A percentile compares a stretch with the other conserved stretches of the same genome.
Conservation (phyloP, 2,329 filamentous ascomycete genomes). For the Aspergillus bombycis region DNA sequence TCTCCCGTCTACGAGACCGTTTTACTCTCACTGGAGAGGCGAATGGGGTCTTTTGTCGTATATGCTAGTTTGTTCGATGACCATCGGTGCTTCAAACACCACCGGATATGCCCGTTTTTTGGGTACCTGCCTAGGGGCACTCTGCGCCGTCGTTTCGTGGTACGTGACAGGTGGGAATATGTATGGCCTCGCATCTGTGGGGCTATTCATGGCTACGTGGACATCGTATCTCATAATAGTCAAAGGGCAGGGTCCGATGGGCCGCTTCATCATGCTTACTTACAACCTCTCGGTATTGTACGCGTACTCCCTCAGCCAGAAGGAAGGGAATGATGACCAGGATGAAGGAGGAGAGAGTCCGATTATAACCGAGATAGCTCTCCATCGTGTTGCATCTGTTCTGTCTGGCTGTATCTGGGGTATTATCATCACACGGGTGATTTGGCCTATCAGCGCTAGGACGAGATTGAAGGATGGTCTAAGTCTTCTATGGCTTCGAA, state of each 20-base stretch:
- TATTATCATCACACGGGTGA: conserved; percentile 80
- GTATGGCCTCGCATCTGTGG: conserved; percentile 74
- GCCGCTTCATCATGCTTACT: conserved; percentile 89
- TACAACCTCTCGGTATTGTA: conserved; percentile 96
- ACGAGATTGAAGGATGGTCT: conserved; percentile 87
- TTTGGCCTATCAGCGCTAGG: conserved; percentile 93
- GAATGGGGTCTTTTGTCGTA: conserved; percentile 97
- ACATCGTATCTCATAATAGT: conserved; percentile 91
- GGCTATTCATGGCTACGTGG: conserved; percentile 77
- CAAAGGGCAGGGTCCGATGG: conserved; percentile 82
- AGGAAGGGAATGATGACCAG: conserved; percentile 76
- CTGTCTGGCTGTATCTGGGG: conserved; percentile 89
- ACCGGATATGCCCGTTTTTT: conserved; percentile 84
- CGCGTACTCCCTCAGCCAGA: conserved; percentile 83
- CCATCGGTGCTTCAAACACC: conserved; percentile 92
- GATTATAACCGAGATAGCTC: conserved; percentile 82
- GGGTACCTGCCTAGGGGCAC: conserved; percentile 81
- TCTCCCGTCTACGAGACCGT: conserved; percentile 72
- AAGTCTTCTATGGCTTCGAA: conserved; percentile 87
- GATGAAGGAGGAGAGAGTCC: conserved; percentile 86
- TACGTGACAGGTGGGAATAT: conserved; percentile 73
- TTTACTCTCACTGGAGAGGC: conserved; percentile 86
- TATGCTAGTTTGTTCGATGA: conserved; percentile 98
- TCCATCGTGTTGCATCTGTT: conserved; percentile 85
- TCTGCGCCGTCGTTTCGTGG: conserved; percentile 78